Percentiles rank a stretch among this genome's conserved stretches.
Evolutionary conservation across 306 rosid genomes (phyloP).

Genomic region (Abrus pulchellus): DNA sequence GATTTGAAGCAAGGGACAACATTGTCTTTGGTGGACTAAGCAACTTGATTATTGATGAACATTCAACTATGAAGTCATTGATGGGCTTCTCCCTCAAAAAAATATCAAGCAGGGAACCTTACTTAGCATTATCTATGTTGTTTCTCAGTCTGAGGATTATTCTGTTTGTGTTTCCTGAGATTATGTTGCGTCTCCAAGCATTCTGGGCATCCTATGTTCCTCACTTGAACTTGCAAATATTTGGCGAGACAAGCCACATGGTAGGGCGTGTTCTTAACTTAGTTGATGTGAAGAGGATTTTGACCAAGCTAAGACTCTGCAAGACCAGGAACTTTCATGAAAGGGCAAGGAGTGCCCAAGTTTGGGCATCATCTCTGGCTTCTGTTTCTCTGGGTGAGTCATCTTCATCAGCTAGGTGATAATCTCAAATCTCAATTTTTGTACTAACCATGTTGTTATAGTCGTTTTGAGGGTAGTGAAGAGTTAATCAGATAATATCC

Average conservation of each 20-base stretch:
- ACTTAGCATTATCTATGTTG: conserved; percentile 59
- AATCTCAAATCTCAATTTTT: conserved; percentile 41
- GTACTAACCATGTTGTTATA: conserved; percentile 48
- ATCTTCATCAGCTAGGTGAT: conserved; percentile 52
- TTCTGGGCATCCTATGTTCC: conserved; percentile 62
- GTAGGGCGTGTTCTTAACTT: conserved; percentile 63
- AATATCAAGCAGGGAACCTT: conserved; percentile 63
- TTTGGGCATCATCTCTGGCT: conserved; percentile 83
- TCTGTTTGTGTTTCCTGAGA: conserved; percentile 54
- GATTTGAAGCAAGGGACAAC: conserved; percentile 58
- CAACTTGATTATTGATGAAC: conserved; percentile 42
- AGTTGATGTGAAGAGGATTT: conserved; percentile 71
- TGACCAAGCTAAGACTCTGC: conserved; percentile 74
- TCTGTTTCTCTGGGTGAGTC: conserved; percentile 78
- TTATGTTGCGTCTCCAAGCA: conserved; percentile 53
- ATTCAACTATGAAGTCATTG: conserved; percentile 46
- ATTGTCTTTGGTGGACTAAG: conserved; percentile 43
- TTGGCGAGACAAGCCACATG: conserved; percentile 72
- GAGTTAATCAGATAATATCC: conserved; percentile 44
- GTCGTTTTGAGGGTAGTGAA: conserved; percentile 51
- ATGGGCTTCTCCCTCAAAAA: conserved; percentile 52
- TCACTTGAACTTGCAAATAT: conserved; percentile 72
- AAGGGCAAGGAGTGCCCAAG: conserved; percentile 71
- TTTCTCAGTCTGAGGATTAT: conserved; percentile 69
- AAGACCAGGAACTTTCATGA: conserved; percentile 76